Conservation (phyloP, 2,329 filamentous ascomycete genomes). For the Macrophomina phaseolina region DNA sequence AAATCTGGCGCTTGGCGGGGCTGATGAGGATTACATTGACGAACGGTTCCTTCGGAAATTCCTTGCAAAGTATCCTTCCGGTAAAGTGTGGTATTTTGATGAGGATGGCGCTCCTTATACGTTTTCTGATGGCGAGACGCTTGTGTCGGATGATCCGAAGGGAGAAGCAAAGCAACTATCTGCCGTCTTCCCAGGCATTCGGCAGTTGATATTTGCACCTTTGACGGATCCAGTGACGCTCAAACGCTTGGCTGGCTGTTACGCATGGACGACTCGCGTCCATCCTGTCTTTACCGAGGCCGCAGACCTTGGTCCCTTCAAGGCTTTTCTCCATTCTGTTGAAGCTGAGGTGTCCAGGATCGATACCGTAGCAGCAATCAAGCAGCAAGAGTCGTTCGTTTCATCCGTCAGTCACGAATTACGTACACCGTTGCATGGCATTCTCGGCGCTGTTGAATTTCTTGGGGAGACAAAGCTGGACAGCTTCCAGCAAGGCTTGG, state of each 20-base stretch:
- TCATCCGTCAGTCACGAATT: slow-evolving; percentile 49
- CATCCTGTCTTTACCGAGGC: slow-evolving; percentile 30
- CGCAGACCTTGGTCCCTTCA: slow-evolving; percentile 30
- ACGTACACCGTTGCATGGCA: slow-evolving; percentile 23
- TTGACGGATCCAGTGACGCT: slow-evolving; percentile 32
- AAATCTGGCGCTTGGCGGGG: slow-evolving; percentile 14
- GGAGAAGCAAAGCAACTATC: slow-evolving; percentile 28
- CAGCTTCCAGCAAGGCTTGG: slow-evolving; percentile 24
- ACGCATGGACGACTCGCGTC: slow-evolving; percentile 29
- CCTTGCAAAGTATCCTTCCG: slow-evolving; percentile 30
- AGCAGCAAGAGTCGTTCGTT: slow-evolving; percentile 40
- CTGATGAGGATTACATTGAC: slow-evolving; percentile 28
- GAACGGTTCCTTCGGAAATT: slow-evolving; percentile 31
- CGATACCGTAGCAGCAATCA: slow-evolving; percentile 26
- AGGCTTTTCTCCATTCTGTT: slow-evolving; percentile 30
- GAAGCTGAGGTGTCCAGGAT: slow-evolving; percentile 27
- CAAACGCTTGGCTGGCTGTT: slow-evolving; percentile 32
- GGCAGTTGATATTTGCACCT: slow-evolving; percentile 32
- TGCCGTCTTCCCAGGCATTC: slow-evolving; percentile 26
- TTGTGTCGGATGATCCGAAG: slow-evolving; percentile 25
- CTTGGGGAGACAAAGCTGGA: slow-evolving; percentile 31
- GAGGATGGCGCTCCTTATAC: slow-evolving; percentile 7
- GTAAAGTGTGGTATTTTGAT: slow-evolving; percentile 30
- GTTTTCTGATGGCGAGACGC: slow-evolving; percentile 26
- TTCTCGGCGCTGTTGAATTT: slow-evolving; percentile 27